Percentiles rank a stretch among this genome's conserved stretches.
Conservation (phyloP, 805 yeast species). For the Kodamaea fukazawae region DNA sequence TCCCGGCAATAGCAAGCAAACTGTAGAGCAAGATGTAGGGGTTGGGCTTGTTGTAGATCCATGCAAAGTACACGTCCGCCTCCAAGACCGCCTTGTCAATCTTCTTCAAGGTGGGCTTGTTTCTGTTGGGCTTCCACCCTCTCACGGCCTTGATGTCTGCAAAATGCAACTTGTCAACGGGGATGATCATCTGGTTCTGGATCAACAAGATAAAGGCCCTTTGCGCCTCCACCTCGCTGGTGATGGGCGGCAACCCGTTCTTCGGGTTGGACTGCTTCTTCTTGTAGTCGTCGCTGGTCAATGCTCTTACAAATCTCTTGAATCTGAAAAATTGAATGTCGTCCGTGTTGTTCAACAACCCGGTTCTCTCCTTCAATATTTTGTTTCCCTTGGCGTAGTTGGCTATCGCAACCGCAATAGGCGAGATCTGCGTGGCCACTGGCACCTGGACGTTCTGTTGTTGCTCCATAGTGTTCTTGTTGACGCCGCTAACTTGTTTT, state of each 20-base stretch:
- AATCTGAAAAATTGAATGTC: constrained; percentile 81
- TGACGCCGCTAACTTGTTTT: not conserved
- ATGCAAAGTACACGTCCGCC: constrained; percentile 72
- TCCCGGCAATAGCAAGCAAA: constrained; percentile 60
- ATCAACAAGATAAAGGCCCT: constrained; percentile 66
- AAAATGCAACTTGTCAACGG: constrained; percentile 71
- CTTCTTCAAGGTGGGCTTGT: constrained; percentile 58
- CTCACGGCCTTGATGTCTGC: constrained; percentile 53
- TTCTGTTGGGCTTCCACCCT: constrained; percentile 61
- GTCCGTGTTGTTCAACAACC: constrained; percentile 64
- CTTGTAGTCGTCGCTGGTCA: constrained; percentile 69
- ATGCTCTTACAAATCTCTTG: constrained; percentile 79
- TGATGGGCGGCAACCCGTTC: constrained; percentile 42
- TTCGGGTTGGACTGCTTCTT: constrained; percentile 46
- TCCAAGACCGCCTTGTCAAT: constrained; percentile 56
- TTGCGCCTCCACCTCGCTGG: constrained; percentile 54
- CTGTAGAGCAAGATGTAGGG: constrained; percentile 63
- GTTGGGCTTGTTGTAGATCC: constrained; percentile 77
- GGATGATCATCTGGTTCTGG: constrained; percentile 68
- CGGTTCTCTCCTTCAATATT: constrained; percentile 76
- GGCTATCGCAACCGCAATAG: constrained; percentile 68
- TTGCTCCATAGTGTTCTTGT: constrained; percentile 6
- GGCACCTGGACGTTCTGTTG: constrained; percentile 12
- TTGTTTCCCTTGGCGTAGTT: constrained; percentile 62
- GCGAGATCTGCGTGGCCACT: constrained; percentile 28